phyloP scores from a whole-genome alignment of 345 rosid species.

The Citrus cavaleriei region DNA sequence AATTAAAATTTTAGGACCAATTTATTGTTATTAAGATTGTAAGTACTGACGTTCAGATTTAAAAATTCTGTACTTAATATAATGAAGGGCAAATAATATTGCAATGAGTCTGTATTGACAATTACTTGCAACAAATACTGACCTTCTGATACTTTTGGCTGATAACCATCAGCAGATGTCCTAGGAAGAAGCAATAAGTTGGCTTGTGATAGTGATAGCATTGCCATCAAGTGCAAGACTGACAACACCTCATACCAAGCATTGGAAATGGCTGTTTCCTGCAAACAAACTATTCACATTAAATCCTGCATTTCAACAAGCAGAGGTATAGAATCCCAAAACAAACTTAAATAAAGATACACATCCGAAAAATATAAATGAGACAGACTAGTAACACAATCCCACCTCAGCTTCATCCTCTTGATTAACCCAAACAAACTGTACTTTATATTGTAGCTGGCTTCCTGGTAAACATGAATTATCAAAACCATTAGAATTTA shows the following conservation, averaged over 20 bases:
- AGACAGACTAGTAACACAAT: neutral
- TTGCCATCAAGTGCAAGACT: conserved; percentile 96
- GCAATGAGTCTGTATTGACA: neutral
- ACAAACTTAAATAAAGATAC: neutral
- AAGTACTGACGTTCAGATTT: neutral
- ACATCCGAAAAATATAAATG: neutral
- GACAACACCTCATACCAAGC: conserved; percentile 97
- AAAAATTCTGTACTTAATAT: neutral
- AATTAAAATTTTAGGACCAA: neutral
- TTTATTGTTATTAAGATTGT: neutral
- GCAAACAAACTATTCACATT: conserved; percentile 24
- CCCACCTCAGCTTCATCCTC: conserved; percentile 94
- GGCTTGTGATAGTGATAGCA: conserved; percentile 84
- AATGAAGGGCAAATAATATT: neutral
- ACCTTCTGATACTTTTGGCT: conserved; percentile 95
- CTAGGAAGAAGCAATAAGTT: conserved; percentile 91
- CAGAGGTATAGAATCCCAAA: conserved; percentile 12
- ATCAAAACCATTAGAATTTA: neutral
- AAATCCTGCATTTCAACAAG: conserved; percentile 7
- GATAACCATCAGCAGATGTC: conserved; percentile 72
- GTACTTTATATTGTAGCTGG: conserved; percentile 73
- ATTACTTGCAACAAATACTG: conserved; percentile 14
- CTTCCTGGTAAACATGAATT: conserved; percentile 42
- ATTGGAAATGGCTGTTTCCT: conserved; percentile 89
- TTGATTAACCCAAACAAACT: conserved; percentile 88